Conservation (phyloP, 1,284 basidiomycete species). For the Microbotryum scabiosae region DNA sequence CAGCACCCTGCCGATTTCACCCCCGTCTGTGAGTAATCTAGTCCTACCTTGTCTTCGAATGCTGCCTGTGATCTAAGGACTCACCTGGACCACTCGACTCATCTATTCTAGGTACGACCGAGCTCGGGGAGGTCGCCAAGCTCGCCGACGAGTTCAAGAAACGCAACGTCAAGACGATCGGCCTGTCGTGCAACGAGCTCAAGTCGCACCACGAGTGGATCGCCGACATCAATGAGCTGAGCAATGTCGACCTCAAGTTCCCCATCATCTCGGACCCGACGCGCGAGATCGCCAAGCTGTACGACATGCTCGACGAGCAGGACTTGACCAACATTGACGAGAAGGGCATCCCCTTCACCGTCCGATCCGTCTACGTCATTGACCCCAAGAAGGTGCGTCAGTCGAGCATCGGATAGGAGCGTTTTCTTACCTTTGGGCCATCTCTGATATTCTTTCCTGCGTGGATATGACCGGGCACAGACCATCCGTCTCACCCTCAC, state of each 20-base stretch:
- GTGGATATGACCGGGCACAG: no score
- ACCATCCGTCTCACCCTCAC: conserved; percentile 78
- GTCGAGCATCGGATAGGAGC: neutral
- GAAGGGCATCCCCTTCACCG: conserved; percentile 60
- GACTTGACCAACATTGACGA: conserved; percentile 89
- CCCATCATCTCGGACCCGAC: conserved; percentile 88
- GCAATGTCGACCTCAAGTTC: conserved; percentile 66
- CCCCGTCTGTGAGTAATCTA: conserved; percentile 49
- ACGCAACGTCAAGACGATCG: conserved; percentile 86
- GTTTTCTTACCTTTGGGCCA: neutral
- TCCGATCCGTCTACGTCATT: conserved; percentile 89
- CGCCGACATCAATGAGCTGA: conserved; percentile 57
- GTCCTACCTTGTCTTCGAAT: conserved; percentile 39
- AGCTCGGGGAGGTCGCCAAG: conserved; percentile 89
- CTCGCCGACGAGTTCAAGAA: conserved; percentile 73
- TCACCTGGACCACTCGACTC: neutral
- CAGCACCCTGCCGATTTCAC: conserved; percentile 34
- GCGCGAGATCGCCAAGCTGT: conserved; percentile 68
- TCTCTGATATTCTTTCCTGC: no score
- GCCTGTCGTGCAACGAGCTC: conserved; percentile 87
- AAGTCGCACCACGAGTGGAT: conserved; percentile 80
- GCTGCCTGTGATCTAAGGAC: neutral
- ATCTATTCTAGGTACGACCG: conserved; percentile 55
- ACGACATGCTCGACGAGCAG: conserved; percentile 94
- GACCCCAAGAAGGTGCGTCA: conserved; percentile 62